A percentile compares a stretch with the other conserved stretches of the same genome.
phyloP scores from a whole-genome alignment of 805 yeast genomes.

The Zygosaccharomyces gambellarensis region DNA sequence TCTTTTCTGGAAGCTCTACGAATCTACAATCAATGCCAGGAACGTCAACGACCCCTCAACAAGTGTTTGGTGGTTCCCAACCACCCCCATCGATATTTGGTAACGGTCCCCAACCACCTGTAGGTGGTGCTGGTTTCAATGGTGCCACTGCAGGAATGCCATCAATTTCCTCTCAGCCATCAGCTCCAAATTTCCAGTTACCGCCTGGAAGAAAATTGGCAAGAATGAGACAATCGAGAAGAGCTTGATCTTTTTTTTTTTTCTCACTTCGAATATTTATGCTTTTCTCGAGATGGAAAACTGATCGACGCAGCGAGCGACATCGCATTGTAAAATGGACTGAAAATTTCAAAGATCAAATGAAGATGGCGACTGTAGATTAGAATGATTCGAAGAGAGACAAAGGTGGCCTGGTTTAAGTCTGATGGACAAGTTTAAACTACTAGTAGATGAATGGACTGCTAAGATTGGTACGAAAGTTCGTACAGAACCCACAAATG shows the following conservation, averaged over 20 bases:
- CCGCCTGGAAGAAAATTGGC: constrained; percentile 27
- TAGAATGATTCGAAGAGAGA: neutral
- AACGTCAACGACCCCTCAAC: constrained; percentile 9
- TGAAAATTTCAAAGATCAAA: neutral
- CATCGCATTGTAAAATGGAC: constrained; percentile 1
- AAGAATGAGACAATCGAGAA: constrained; percentile 31
- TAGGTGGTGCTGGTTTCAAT: constrained; percentile 5
- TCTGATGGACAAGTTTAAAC: constrained; percentile 11
- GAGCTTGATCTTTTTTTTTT: constrained; percentile 8
- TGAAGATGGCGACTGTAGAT: neutral
- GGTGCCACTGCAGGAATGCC: constrained; percentile 11
- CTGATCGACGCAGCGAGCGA: neutral
- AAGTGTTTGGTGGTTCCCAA: constrained; percentile 13
- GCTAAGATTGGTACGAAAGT: constrained; percentile 6
- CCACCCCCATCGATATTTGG: constrained; percentile 16
- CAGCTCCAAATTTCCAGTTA: constrained; percentile 11
- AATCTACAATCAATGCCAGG: constrained; percentile 8
- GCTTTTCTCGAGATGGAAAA: constrained; percentile 3
- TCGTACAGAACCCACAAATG: constrained; percentile 13
- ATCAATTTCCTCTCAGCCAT: constrained; percentile 8
- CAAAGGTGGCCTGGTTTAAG: neutral
- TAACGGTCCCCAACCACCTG: constrained; percentile 6
- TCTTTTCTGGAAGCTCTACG: constrained; percentile 17
- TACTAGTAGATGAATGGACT: constrained; percentile 9
- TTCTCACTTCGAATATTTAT: neutral